These are phyloP conservation scores for Ceraceosorus guamensis DNA, from an alignment of 1,284 basidiomycete species.

Conservation along the genomic window DNA sequence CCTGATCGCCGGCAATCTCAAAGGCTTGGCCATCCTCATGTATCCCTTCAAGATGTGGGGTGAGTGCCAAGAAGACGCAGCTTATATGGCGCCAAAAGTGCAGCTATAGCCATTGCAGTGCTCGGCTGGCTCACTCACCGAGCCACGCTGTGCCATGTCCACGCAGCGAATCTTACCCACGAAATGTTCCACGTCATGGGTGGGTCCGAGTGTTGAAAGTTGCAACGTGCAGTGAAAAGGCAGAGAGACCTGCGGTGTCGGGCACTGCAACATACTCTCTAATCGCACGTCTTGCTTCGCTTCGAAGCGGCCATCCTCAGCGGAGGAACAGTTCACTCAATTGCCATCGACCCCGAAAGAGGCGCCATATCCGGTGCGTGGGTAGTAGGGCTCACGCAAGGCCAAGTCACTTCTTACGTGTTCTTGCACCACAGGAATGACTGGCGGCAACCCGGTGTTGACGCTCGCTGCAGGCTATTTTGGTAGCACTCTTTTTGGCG, in stretches of 20 bases:
- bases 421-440: no score
- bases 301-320: not conserved
- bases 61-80: not conserved
- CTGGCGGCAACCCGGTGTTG: not conserved
- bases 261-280: not conserved
- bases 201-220: conserved; percentile 2
- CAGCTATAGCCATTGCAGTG: not conserved
- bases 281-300: not conserved
- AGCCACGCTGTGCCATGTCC: no score
- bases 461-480: conserved; percentile 4
- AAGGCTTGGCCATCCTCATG: not conserved
- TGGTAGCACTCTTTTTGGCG: not conserved
- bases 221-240: no score
- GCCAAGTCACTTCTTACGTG: no score
- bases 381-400: no score
- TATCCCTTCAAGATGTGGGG: conserved; percentile 9
- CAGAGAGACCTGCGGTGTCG: no score
- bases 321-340: not conserved
- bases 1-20: conserved; percentile 2
- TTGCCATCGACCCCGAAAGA: conserved; percentile 6
- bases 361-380: conserved; percentile 6
- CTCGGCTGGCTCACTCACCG: not conserved
- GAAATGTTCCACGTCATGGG: conserved; percentile 2
- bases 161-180: conserved; percentile 4
- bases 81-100: not conserved